phyloP scores from a whole-genome alignment of 495 filamentous ascomycete species.

The Aspergillus indologenus region DNA sequence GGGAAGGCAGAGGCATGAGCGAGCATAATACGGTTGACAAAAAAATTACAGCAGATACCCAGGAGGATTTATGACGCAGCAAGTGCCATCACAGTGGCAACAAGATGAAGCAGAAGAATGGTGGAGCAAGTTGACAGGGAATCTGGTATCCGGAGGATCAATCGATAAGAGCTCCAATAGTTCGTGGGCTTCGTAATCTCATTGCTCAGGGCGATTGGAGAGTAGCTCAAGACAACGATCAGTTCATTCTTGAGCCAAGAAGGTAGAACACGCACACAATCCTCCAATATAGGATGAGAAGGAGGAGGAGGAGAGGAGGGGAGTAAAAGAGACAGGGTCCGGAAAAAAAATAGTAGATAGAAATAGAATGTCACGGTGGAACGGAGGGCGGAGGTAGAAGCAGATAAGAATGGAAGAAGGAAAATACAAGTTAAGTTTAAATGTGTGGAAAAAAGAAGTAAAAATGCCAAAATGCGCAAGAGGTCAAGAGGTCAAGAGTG shows the following conservation, averaged over 20 bases:
- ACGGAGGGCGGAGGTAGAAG: not conserved
- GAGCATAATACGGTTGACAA: constrained; percentile 20
- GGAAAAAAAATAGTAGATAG: not conserved
- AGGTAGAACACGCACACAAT: not conserved
- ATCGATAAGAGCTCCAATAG: not conserved
- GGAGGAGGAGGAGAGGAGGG: not conserved
- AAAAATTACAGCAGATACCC: constrained; percentile 9
- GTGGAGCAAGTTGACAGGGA: not conserved
- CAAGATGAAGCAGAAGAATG: not conserved
- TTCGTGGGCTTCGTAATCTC: not conserved
- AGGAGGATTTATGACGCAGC: constrained; percentile 3
- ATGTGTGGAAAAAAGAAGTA: not conserved
- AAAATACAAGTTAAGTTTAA: not conserved
- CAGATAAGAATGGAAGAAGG: not conserved
- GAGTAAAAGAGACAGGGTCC: not conserved
- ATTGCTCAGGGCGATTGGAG: not conserved
- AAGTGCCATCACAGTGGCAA: not conserved
- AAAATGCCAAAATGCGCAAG: too few relatives aligned
- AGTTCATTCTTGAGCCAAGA: not conserved
- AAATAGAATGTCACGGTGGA: not conserved
- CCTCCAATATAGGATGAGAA: not conserved
- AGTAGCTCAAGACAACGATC: not conserved
- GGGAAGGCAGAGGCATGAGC: constrained; percentile 20
- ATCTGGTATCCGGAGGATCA: not conserved
- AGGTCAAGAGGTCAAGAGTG: not conserved